Conservation (phyloP, 2,329 filamentous ascomycete genomes). For the Ophioceras dolichostomum region DNA sequence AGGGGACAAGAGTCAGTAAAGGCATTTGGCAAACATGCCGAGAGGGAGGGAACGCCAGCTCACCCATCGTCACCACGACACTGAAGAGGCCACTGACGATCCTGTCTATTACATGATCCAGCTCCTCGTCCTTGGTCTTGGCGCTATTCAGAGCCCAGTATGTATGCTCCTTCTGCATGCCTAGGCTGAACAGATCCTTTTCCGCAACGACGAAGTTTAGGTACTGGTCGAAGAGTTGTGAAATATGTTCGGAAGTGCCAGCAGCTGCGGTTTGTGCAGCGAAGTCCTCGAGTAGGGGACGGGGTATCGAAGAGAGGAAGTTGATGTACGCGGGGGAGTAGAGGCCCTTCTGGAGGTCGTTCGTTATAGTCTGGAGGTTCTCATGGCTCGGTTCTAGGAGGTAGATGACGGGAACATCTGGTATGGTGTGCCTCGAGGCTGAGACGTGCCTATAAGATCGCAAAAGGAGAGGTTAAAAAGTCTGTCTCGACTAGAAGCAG, state of each 20-base stretch:
- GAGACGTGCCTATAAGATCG: constrained; percentile 54
- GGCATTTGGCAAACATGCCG: neutral
- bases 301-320: constrained; percentile 86
- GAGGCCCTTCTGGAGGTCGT: constrained; percentile 73
- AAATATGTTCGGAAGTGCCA: constrained; percentile 77
- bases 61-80: constrained; percentile 95
- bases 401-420: constrained; percentile 93
- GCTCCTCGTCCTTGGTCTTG: constrained; percentile 76
- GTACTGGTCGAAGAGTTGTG: constrained; percentile 92
- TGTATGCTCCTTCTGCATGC: constrained; percentile 78
- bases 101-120: constrained; percentile 77
- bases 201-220: constrained; percentile 95
- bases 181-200: constrained; percentile 87
- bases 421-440: constrained; percentile 74
- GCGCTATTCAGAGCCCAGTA: constrained; percentile 97
- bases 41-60: neutral
- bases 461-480: neutral
- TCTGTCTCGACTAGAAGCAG: neutral
- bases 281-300: constrained; percentile 88
- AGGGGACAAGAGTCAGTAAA: constrained; percentile 12
- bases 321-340: constrained; percentile 95
- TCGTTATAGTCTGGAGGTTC: constrained; percentile 74
- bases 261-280: constrained; percentile 75
- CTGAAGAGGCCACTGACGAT: constrained; percentile 97
- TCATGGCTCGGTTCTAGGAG: constrained; percentile 77